A percentile compares a stretch with the other conserved stretches of the same genome.
phyloP scores from a whole-genome alignment of 371 early-diverging fungal species.

The Apophysomyces trapeziformis region DNA sequence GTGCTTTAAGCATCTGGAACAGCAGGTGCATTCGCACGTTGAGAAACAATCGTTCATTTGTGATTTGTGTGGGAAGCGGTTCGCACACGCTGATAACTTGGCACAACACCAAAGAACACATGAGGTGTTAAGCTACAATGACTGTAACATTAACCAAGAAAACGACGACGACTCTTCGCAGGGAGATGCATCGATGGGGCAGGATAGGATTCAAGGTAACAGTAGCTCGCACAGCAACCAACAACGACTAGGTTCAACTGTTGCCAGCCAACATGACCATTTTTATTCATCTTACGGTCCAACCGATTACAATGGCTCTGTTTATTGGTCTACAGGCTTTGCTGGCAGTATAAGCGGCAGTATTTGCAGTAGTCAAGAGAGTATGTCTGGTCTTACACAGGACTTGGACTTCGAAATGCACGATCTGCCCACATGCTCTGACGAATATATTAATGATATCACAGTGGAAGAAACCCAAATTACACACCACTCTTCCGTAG shows the following conservation, averaged over 20 bases:
- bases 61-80: conserved; percentile 24
- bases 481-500: neutral
- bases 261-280: neutral
- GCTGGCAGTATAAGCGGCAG: conserved; percentile 19
- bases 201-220: neutral
- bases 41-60: conserved; percentile 16
- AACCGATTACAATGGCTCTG: conserved; percentile 13
- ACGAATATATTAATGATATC: neutral
- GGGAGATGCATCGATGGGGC: conserved; percentile 14
- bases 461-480: neutral
- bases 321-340: conserved; percentile 18
- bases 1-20: neutral
- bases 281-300: conserved; percentile 21
- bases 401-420: conserved; percentile 37
- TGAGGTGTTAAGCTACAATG: conserved; percentile 10
- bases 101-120: conserved; percentile 20
- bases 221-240: neutral
- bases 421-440: conserved; percentile 12
- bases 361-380: conserved; percentile 30
- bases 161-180: conserved; percentile 24
- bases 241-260: conserved; percentile 5
- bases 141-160: neutral
- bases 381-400: conserved; percentile 35
- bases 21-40: neutral
- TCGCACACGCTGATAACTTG: conserved; percentile 20